These are phyloP conservation scores for Platanthera zijinensis DNA, from an alignment of 106 monocot genomes.

Conservation along the genomic window DNA sequence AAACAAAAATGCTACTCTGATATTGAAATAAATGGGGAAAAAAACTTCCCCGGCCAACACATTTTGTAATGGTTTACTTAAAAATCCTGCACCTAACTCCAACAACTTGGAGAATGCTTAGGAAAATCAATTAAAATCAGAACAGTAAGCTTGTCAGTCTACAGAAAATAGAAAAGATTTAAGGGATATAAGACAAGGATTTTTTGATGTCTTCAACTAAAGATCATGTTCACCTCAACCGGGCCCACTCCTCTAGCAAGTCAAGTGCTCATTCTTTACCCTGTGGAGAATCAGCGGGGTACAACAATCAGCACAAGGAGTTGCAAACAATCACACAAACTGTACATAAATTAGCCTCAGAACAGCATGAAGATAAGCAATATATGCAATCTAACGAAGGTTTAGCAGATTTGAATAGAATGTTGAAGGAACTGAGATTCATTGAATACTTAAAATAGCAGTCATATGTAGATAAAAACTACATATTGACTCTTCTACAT, in stretches of 20 bases:
- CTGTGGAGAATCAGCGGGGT: neutral
- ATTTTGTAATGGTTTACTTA: neutral
- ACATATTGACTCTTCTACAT: constrained; percentile 11
- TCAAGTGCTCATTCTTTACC: neutral
- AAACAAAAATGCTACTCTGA: neutral
- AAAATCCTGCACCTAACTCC: neutral
- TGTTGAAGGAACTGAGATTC: neutral
- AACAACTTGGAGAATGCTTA: neutral
- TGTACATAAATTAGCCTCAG: neutral
- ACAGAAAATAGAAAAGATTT: constrained; percentile 1
- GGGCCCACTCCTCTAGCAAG: neutral
- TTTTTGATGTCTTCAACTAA: constrained; percentile 4
- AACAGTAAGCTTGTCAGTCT: constrained; percentile 7
- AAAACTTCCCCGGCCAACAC: neutral
- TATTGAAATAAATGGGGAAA: constrained; percentile 9
- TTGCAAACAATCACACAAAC: neutral
- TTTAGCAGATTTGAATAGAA: neutral
- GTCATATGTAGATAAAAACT: neutral
- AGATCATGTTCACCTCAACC: constrained; percentile 1
- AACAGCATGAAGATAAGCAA: neutral
- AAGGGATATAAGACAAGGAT: constrained; percentile 3
- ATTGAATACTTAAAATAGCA: neutral
- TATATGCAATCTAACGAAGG: neutral
- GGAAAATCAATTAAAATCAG: constrained; percentile 14
- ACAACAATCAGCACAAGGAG: neutral